Base-by-base conservation (phyloP, 306 rosid genomes). In the Prunus mira region DNA sequence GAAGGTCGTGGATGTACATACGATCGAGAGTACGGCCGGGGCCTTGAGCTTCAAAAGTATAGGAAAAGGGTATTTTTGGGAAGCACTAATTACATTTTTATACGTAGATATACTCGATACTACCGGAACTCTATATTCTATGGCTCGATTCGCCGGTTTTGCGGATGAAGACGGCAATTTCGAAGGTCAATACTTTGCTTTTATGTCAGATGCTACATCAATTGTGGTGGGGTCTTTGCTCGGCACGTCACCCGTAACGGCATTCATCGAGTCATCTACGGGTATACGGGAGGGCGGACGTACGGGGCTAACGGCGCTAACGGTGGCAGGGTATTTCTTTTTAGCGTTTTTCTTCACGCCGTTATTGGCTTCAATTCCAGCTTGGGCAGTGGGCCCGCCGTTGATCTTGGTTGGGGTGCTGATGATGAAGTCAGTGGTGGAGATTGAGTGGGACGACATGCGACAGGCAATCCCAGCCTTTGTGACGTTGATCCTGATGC, bases 331-430 rank as follows among this genome's bases (percentile, higher is more conserved):
- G 8, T 96, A 89, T 54, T 96, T 96, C 75, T 76, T 96, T 0
- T 3, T 88, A 62, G 92, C 99, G 8, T 84, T 96, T 19, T 96
- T 96, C 80, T 88, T 96, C 56, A 96, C 99, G 74, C 99, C 99
- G 83, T 56, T 96, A 73, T 27, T 96, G 86, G 99, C 99, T 25
- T 92, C 99, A 20, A 96, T 96, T 46, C 99, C 99, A 30, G 90
- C 97, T 4, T 96, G 99, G 99, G 99, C 99, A 73, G 99, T 96
- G 76, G 99, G 99, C 4, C 98, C 99, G 32, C 99, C 99, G 80
- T 55, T 96, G 90, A 92, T 96, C 24, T 45, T 96, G 71, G 99
- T 96, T 20, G 99, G 99, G 1, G 99, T 96, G 34, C 24, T 96
- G 85, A 96, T 96, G 99, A 96, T 96, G 98, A 91, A 82, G 38